Evolutionary conservation across 176 grass and related monocot genomes (phyloP), one percentile per base, ranked within the genome.

Genomic region (Carex pumila): DNA sequence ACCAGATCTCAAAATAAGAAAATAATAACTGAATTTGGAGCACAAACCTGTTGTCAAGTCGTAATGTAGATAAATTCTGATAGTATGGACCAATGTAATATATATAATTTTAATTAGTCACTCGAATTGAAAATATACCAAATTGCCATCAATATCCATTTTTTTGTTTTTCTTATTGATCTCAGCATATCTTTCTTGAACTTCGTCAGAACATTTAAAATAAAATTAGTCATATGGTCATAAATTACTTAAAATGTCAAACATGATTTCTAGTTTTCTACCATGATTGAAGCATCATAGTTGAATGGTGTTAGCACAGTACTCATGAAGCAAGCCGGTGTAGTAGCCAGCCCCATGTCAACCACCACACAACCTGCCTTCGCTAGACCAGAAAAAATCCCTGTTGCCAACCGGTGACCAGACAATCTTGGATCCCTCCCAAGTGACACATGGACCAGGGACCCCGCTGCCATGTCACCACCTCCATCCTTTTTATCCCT

Each of bases 251-350:
- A 29, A 19, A 19, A 71, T 50, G 5, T 71, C 34, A 71, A 25
- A 52, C 45, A 75, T 29, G 30, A 15, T 79, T 63, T 73, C 4
- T 86, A 97, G 30, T 9, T 79, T 62, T 73, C 2, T 86, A 97
- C 91, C 94, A 97, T 97, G 5, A 97, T 97, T 0, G 94, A 97
- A 4, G 88, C 94, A 61, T 97, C 90, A 62, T 92, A 97, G 79
- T 64, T 72, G 79, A 97, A 97, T 12, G 67, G 73, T 3, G 88
- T 83, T 74, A 92, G 29, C 2, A 88, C 86, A 45, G 91, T 97
- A 83, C 94, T 97, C 90, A 97, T 94, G 80, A 94, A 97, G 85
- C 94, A 94, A 1, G 94, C 94, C 0, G 94, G 94, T 14, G 94
- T 97, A 80, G 92, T 97, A 65, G 94, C 92, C 18, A 97, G 86